A percentile compares a stretch with the other conserved stretches of the same genome.
Conservation (phyloP, 495 filamentous ascomycete genomes). For the Cercophora sp. region DNA sequence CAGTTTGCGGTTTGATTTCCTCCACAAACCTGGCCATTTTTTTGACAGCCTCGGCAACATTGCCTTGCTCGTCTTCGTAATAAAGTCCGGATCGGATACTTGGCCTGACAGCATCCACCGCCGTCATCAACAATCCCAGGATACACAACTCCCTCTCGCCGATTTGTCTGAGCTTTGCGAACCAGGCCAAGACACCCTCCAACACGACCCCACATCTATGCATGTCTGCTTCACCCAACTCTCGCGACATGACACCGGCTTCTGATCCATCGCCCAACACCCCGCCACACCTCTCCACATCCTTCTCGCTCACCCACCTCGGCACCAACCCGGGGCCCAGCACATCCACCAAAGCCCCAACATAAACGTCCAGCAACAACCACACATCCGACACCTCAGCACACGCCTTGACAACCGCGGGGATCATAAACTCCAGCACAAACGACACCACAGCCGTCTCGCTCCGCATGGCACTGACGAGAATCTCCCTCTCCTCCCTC, state of each 20-base stretch:
- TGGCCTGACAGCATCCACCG: conserved; percentile 18
- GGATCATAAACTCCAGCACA: conserved; percentile 40
- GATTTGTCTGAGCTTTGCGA: conserved; percentile 3
- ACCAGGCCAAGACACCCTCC: neutral
- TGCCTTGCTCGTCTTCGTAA: neutral
- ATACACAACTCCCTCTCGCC: conserved; percentile 13
- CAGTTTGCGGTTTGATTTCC: neutral
- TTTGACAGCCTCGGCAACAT: neutral
- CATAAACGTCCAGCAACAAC: conserved; percentile 39
- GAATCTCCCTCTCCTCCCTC: conserved; percentile 33
- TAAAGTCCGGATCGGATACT: conserved; percentile 13
- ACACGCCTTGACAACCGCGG: conserved; percentile 34
- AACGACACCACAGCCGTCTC: conserved; percentile 39
- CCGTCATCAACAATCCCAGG: conserved; percentile 8
- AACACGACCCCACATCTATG: too few relatives aligned
- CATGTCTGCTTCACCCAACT: neutral
- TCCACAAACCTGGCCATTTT: neutral
- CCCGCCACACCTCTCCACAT: conserved; percentile 20
- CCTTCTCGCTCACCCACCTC: conserved; percentile 21
- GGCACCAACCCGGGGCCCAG: neutral
- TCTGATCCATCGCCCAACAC: conserved; percentile 10
- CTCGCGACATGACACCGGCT: neutral
- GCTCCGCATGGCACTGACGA: conserved; percentile 36
- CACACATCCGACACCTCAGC: conserved; percentile 21
- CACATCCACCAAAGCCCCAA: conserved; percentile 15